phyloP scores from a whole-genome alignment of 306 rosid genomes.

The Acacia confusa region DNA sequence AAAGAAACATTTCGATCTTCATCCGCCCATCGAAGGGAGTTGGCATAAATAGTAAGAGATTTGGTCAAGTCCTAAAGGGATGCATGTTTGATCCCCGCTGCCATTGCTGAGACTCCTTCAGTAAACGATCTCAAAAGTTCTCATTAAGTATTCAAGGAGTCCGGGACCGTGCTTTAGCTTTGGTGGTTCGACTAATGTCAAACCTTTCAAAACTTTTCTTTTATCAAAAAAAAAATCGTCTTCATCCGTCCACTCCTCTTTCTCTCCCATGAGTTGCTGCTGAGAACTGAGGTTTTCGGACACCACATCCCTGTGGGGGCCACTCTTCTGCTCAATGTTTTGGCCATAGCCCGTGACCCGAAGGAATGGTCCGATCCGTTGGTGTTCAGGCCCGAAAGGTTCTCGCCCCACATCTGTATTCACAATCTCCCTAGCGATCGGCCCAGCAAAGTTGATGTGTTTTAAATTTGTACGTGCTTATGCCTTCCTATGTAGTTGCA shows the following conservation, averaged over 20 bases:
- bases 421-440: not conserved
- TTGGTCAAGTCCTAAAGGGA: too few relatives aligned
- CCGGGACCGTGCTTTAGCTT: too few relatives aligned
- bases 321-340: conserved; percentile 70
- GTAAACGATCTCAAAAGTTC: too few relatives aligned
- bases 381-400: conserved; percentile 73
- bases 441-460: not conserved
- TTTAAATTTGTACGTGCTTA: not conserved
- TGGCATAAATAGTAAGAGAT: too few relatives aligned
- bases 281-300: conserved; percentile 51
- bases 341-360: conserved; percentile 82
- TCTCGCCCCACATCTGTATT: conserved; percentile 41
- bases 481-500: not conserved
- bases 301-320: conserved; percentile 71
- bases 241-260: conserved; percentile 88
- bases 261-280: conserved; percentile 62
- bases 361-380: conserved; percentile 57
- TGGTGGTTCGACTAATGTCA: too few relatives aligned
- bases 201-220: too few relatives aligned
- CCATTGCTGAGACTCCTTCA: too few relatives aligned
- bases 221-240: too few relatives aligned
- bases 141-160: too few relatives aligned
- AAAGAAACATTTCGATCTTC: conserved; percentile 86
- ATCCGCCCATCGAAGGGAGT: too few relatives aligned
- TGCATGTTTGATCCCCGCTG: too few relatives aligned